A percentile compares a stretch with the other conserved stretches of the same genome.
These are phyloP conservation scores for Mycena polygramma DNA, from an alignment of 768 basidiomycete genomes.

Conservation along the genomic window DNA sequence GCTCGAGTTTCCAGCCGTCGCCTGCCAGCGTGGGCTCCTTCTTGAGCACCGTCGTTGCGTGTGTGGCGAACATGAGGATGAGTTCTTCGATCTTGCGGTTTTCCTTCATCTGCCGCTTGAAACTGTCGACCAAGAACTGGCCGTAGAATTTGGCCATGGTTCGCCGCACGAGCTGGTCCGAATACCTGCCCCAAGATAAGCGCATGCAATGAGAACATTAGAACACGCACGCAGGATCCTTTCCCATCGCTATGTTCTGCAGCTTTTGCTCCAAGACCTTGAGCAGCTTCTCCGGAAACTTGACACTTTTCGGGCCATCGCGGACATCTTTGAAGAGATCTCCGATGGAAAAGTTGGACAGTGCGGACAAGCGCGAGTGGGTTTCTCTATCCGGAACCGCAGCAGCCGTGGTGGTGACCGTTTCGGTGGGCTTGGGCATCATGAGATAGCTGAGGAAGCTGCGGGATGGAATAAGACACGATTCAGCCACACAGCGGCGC, in stretches of 20 bases:
- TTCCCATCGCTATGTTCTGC: constrained; percentile 94
- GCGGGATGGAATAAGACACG: constrained; percentile 26
- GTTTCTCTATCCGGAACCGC: constrained; percentile 69
- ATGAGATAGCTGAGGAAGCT: constrained; percentile 83
- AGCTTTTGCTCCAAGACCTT: constrained; percentile 92
- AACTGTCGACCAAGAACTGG: constrained; percentile 86
- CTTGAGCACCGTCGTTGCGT: constrained; percentile 88
- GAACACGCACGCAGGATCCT: constrained; percentile 83
- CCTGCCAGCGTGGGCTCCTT: constrained; percentile 88
- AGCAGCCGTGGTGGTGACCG: constrained; percentile 39
- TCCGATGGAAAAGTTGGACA: constrained; percentile 76
- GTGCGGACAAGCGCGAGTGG: constrained; percentile 75
- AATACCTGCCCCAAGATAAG: constrained; percentile 67
- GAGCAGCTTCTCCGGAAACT: constrained; percentile 94
- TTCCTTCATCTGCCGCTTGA: constrained; percentile 93
- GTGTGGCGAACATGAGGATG: constrained; percentile 95
- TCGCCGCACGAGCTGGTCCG: constrained; percentile 89
- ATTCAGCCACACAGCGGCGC: constrained; percentile 28
- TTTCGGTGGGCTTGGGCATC: constrained; percentile 66
- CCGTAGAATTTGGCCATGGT: constrained; percentile 95
- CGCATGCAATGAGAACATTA: background rate
- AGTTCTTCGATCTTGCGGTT: constrained; percentile 98
- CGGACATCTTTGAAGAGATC: constrained; percentile 86
- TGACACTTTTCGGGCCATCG: constrained; percentile 86
- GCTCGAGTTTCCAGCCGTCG: constrained; percentile 93